phyloP scores from a whole-genome alignment of 2,329 filamentous ascomycete genomes.

The Orbilia oligospora region DNA sequence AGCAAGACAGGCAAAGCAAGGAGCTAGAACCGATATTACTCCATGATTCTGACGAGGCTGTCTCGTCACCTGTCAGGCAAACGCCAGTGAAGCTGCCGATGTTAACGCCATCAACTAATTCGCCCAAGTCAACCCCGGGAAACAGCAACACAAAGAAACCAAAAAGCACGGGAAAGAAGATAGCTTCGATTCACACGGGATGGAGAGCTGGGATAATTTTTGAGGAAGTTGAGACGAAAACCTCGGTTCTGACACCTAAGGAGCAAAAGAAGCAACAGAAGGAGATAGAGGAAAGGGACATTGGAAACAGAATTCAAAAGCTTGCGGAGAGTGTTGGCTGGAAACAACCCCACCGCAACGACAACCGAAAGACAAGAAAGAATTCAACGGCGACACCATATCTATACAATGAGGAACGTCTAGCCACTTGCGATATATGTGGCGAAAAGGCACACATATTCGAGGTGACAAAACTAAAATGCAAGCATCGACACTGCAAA shows the following conservation, averaged over 20 bases:
- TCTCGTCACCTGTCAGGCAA: conserved; percentile 2
- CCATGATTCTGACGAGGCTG: conserved; percentile 10
- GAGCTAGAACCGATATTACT: conserved; percentile 11
- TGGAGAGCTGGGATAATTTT: conserved; percentile 36
- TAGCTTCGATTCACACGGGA: conserved; percentile 13
- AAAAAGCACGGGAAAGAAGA: conserved; percentile 18
- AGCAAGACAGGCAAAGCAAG: not conserved
- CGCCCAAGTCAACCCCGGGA: conserved; percentile 24
- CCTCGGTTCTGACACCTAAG: not conserved
- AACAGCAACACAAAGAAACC: conserved; percentile 31
- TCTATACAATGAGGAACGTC: conserved; percentile 49
- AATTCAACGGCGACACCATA: conserved; percentile 49
- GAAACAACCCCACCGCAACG: conserved; percentile 41
- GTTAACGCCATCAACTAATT: not conserved
- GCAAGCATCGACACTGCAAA: conserved; percentile 54
- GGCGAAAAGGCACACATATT: conserved; percentile 36
- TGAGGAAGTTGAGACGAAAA: conserved; percentile 8
- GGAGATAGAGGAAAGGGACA: conserved; percentile 44
- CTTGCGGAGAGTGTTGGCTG: conserved; percentile 50
- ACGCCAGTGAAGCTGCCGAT: not conserved
- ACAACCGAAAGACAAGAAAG: conserved; percentile 46
- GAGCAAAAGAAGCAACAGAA: conserved; percentile 28
- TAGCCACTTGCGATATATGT: conserved; percentile 42
- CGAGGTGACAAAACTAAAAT: conserved; percentile 28
- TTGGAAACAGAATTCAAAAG: conserved; percentile 39